phyloP scores from a whole-genome alignment of 306 rosid species.

The Cicer chorassanicum region DNA sequence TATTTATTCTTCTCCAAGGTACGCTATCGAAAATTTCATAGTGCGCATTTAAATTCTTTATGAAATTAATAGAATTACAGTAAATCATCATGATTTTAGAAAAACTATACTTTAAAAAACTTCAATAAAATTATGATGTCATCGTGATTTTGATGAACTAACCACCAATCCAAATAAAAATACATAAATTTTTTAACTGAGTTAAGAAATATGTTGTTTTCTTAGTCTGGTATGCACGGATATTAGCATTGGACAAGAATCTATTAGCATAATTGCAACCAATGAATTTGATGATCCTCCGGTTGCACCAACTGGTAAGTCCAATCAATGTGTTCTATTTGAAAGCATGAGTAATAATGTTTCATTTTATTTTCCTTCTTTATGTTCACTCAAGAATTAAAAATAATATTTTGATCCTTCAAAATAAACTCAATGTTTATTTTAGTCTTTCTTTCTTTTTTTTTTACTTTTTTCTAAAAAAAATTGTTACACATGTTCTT shows the following conservation, averaged over 20 bases:
- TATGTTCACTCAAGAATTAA: too few species aligned
- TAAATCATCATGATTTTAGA: too few species aligned
- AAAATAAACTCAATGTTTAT: neutral
- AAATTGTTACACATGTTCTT: neutral
- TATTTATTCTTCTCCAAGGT: conserved; percentile 1
- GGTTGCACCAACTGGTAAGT: neutral
- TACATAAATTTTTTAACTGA: neutral
- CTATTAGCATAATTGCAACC: neutral
- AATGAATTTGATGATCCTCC: conserved; percentile 18
- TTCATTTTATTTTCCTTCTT: too few species aligned
- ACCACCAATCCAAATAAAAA: too few species aligned
- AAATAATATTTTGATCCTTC: neutral
- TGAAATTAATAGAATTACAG: too few species aligned
- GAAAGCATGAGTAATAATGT: too few species aligned
- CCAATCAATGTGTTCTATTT: neutral
- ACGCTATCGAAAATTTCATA: neutral
- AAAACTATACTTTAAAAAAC: too few species aligned
- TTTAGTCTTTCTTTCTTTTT: neutral
- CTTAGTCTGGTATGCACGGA: conserved; percentile 11
- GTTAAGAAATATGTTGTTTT: neutral
- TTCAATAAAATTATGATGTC: too few species aligned
- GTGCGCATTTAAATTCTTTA: too few species aligned
- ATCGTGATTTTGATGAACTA: too few species aligned
- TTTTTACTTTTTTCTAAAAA: neutral
- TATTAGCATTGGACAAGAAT: neutral